Base-by-base conservation (phyloP, 2,329 filamentous ascomycete species). In the Scedosporium boydii region DNA sequence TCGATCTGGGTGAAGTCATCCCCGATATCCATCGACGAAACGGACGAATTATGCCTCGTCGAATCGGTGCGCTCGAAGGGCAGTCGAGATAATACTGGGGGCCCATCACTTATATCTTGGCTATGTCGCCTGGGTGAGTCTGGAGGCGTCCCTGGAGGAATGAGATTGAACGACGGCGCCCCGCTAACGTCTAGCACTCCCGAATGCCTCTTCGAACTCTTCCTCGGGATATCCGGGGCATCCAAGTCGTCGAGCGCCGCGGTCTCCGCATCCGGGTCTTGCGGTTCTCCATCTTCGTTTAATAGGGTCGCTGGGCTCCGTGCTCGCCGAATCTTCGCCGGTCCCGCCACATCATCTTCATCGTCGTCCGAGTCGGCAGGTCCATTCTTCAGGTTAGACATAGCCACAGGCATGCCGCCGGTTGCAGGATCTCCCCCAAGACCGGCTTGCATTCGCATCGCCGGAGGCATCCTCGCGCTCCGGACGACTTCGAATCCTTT, bases 401-500 rank as follows among this genome's bases (percentile, higher is more conserved):
- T 85, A 23, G 85, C 85, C 9, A 88, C 83, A 3, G 86, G 86
- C 44, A 87, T 84, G 1, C 85, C 86, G 68, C 87, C 83, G 0
- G 84, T 84, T 1, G 83, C 90, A 0, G 86, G 83, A 60, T 90
- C 89, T 63, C 88, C 80, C 48, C 83, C 85, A 63, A 85, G 82
- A 34, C 83, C 80, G 9, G 81, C 76, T 29, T 60, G 63, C 64
- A 64, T 62, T 44, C 65, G 55, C 26, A 57, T 63, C 46, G 87
- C 87, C 6, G 89, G 88, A 2, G 92, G 92, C 78, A 95, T 92
- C 62, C 93, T 85, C 6, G 91, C 85, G 71, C 93, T 97, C 69
- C 95, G 81, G 16, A 99, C 93, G 4, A 99, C 95, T 73, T 98
- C 95, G 68, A 99, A 99, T 0, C 95, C 95, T 74, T 98, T 98